A percentile compares a stretch with the other conserved stretches of the same genome.
Evolutionary conservation across 108 stramenopile genomes (phyloP).

Genomic region (Parietichytrium sp.): DNA sequence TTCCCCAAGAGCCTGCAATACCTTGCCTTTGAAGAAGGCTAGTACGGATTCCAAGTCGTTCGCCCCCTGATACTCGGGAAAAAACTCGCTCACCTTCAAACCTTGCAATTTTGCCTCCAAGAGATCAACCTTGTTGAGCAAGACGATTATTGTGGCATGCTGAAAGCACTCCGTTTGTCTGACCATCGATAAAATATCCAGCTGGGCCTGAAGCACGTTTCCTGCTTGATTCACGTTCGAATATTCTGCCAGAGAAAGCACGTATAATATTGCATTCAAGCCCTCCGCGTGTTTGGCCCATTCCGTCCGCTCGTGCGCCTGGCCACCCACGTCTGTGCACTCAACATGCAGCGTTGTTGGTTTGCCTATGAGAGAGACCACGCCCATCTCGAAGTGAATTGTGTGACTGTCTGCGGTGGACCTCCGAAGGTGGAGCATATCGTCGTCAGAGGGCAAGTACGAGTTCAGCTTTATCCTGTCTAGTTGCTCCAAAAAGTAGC

Average conservation of each 20-base stretch:
- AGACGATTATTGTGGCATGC: not conserved
- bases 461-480: not conserved
- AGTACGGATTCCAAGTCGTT: not conserved
- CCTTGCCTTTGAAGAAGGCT: not conserved
- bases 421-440: constrained; percentile 22
- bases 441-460: not conserved
- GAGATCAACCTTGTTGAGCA: constrained; percentile 20
- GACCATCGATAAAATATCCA: not conserved
- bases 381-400: constrained; percentile 8
- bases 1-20: not conserved
- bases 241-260: constrained; percentile 21
- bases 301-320: constrained; percentile 39
- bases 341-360: not conserved
- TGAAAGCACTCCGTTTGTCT: constrained; percentile 16
- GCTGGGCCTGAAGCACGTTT: constrained; percentile 17
- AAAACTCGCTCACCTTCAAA: not conserved
- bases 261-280: not conserved
- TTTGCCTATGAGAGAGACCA: not conserved
- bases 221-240: not conserved
- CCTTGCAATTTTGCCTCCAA: not conserved
- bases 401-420: not conserved
- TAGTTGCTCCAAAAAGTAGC: constrained; percentile 15
- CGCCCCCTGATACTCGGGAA: not conserved
- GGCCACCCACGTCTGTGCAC: constrained; percentile 4
- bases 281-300: constrained; percentile 10